A percentile compares a stretch with the other conserved stretches of the same genome.
Conservation (phyloP, 2,329 filamentous ascomycete species). For the Tolypocladium paradoxum region DNA sequence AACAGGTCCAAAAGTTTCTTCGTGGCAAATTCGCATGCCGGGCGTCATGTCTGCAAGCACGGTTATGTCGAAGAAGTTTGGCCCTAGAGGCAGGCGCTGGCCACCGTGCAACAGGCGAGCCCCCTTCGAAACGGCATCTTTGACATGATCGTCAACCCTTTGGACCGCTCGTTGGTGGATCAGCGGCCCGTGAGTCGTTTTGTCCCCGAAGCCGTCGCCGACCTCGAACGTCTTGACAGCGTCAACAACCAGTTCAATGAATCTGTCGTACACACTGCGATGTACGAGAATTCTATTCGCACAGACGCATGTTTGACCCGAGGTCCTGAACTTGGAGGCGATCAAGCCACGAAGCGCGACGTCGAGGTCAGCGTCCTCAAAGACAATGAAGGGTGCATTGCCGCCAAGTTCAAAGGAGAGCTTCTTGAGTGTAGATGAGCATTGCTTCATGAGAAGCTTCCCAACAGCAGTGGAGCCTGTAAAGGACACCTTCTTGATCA, state of each 20-base stretch:
- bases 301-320: conserved; percentile 91
- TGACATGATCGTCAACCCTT: conserved; percentile 72
- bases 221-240: conserved; percentile 67
- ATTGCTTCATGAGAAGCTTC: conserved; percentile 80
- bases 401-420: conserved; percentile 84
- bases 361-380: conserved; percentile 88
- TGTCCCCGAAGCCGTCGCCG: conserved; percentile 60
- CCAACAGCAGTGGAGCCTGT: conserved; percentile 67
- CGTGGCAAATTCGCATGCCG: conserved; percentile 72
- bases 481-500: conserved; percentile 84
- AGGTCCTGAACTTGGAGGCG: conserved; percentile 82
- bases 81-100: conserved; percentile 60
- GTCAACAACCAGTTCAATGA: conserved; percentile 56
- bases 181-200: conserved; percentile 67
- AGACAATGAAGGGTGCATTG: conserved; percentile 93
- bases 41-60: conserved; percentile 78
- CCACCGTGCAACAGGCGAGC: conserved; percentile 67
- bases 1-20: conserved; percentile 94
- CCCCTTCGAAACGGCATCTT: conserved; percentile 68
- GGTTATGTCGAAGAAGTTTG: conserved; percentile 84
- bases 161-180: conserved; percentile 74
- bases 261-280: conserved; percentile 64
- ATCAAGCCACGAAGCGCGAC: conserved; percentile 73
- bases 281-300: conserved; percentile 79
- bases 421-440: conserved; percentile 71